A percentile compares a stretch with the other conserved stretches of the same genome.
Conservation (phyloP, 345 rosid genomes). For the Pistacia vera region DNA sequence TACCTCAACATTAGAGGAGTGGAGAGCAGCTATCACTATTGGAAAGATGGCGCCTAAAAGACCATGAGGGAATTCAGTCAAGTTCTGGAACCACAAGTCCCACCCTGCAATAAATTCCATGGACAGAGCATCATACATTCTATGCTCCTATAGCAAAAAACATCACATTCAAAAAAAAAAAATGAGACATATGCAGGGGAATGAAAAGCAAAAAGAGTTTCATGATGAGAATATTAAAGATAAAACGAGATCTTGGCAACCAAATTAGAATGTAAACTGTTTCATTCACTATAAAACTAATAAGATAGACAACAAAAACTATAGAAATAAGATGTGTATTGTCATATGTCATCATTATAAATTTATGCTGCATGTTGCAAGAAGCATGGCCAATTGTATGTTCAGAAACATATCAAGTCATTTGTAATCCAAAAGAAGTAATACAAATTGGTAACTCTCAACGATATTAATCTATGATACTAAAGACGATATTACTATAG, state of each 20-base stretch:
- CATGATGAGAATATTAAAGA: not conserved
- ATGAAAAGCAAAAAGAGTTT: not conserved
- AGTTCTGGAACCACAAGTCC: constrained; percentile 88
- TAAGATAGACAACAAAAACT: not conserved
- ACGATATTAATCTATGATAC: not conserved
- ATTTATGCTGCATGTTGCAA: not conserved
- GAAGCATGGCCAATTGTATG: not conserved
- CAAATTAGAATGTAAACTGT: not conserved
- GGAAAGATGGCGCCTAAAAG: constrained; percentile 71
- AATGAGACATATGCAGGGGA: not conserved
- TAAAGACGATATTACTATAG: not conserved
- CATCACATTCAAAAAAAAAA: constrained; percentile 2
- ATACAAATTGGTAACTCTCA: constrained; percentile 4
- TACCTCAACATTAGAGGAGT: constrained; percentile 83
- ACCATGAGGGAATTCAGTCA: constrained; percentile 78
- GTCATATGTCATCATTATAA: not conserved
- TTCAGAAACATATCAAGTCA: not conserved
- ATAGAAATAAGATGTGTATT: not conserved
- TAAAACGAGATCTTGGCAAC: not conserved
- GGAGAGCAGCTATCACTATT: constrained; percentile 70
- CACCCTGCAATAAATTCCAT: constrained; percentile 67
- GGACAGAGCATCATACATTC: not conserved
- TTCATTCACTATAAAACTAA: not conserved
- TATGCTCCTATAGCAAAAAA: not conserved
- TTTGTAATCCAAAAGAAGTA: not conserved